These are phyloP conservation scores for Prunus mume DNA, from an alignment of 306 rosid species.

Conservation along the genomic window DNA sequence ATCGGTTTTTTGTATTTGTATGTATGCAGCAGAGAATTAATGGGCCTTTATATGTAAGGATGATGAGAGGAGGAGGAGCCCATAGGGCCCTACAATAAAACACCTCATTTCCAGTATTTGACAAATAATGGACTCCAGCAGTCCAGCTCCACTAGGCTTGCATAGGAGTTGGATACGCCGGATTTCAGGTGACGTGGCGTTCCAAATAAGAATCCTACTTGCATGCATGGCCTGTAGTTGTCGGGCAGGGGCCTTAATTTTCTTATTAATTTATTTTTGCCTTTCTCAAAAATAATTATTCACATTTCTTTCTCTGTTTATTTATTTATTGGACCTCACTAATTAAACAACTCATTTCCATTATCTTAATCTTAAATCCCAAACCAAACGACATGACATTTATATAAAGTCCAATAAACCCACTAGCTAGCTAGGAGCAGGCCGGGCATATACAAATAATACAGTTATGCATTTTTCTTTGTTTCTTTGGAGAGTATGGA, in stretches of 20 bases:
- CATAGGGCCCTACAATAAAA: background rate
- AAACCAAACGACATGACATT: background rate
- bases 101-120: background rate
- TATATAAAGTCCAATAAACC: constrained; percentile 10
- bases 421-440: no score
- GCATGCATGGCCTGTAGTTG: constrained; percentile 20
- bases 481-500: background rate
- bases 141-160: background rate
- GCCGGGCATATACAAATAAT: background rate
- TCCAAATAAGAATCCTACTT: constrained; percentile 25
- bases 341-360: background rate
- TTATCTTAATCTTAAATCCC: background rate
- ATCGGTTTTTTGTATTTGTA: background rate
- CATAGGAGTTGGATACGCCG: constrained; percentile 45
- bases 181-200: constrained; percentile 45
- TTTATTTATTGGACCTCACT: background rate
- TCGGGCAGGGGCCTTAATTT: background rate
- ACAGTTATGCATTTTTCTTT: no score
- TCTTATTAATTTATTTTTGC: background rate
- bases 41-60: background rate
- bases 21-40: background rate
- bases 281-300: background rate
- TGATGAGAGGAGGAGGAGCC: background rate
- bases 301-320: background rate
- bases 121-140: constrained; percentile 2